A percentile compares a stretch with the other conserved stretches of the same genome.
Conservation (phyloP, 306 rosid genomes). For the Medicago lupulina region DNA sequence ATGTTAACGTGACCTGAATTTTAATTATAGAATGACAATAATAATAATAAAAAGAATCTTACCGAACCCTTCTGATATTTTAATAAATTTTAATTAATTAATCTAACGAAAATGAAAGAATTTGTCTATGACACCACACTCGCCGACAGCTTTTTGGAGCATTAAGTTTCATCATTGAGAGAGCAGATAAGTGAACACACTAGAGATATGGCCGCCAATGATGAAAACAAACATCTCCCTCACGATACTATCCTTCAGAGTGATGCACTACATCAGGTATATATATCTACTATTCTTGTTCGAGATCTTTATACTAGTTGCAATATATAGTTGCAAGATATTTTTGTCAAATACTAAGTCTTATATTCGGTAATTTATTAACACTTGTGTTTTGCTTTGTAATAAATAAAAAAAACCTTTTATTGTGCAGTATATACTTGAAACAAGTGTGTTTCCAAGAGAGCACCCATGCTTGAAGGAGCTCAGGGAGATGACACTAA, state of each 20-base stretch:
- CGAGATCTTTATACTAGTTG: neutral
- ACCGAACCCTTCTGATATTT: too few species aligned
- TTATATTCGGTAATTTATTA: too few species aligned
- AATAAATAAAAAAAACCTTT: neutral
- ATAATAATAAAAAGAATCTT: too few species aligned
- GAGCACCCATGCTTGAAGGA: constrained; percentile 86
- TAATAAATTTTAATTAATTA: too few species aligned
- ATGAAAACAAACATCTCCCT: constrained; percentile 57
- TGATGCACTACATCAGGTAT: constrained; percentile 83
- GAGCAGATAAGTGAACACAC: neutral
- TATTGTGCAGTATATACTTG: constrained; percentile 63
- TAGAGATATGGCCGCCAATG: neutral
- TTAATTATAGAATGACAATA: too few species aligned
- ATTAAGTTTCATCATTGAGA: neutral
- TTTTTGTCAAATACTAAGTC: neutral
- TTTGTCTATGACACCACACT: neutral
- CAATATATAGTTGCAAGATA: too few species aligned
- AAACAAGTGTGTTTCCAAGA: constrained; percentile 87
- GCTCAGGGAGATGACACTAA: constrained; percentile 82
- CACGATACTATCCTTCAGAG: constrained; percentile 86
- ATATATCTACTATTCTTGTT: neutral
- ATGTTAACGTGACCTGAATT: too few species aligned
- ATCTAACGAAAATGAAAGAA: too few species aligned
- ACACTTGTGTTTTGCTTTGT: too few species aligned
- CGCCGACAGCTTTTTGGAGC: neutral